Conservation (phyloP, 2,329 filamentous ascomycete species). For the Calonectria crousiana region DNA sequence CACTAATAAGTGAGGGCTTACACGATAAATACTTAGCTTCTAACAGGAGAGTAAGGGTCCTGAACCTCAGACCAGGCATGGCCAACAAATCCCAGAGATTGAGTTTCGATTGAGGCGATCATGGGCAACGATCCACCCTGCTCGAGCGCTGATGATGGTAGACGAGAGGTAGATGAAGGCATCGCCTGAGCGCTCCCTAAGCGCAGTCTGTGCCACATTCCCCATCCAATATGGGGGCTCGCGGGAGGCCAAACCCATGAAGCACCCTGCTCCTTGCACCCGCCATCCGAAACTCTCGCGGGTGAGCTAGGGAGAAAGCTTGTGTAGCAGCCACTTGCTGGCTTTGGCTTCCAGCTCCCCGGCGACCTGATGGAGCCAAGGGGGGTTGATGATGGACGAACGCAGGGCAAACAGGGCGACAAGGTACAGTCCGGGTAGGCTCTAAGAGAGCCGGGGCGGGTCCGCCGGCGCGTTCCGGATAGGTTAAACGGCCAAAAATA, state of each 20-base stretch:
- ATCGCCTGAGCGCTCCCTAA: constrained; percentile 8
- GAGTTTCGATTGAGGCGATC: background rate
- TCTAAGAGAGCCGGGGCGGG: background rate
- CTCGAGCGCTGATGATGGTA: constrained; percentile 5
- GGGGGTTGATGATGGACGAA: background rate
- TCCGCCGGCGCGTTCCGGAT: background rate
- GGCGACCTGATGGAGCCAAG: background rate
- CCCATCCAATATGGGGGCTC: background rate
- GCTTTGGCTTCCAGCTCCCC: background rate
- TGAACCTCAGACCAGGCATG: background rate
- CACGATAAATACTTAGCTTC: constrained; percentile 6
- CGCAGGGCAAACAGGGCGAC: background rate
- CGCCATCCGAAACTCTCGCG: constrained; percentile 4
- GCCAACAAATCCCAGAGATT: background rate
- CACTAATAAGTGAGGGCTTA: background rate
- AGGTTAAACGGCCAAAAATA: too few relatives aligned
- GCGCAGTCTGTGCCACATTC: constrained; percentile 1
- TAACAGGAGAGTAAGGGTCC: background rate
- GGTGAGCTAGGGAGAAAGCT: background rate
- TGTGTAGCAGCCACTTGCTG: background rate
- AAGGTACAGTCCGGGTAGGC: background rate
- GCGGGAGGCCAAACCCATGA: background rate
- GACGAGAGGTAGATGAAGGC: constrained; percentile 3
- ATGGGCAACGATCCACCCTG: background rate
- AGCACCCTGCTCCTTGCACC: background rate